Conservation (phyloP, 805 yeast genomes). For the Myxozyma geophila region DNA sequence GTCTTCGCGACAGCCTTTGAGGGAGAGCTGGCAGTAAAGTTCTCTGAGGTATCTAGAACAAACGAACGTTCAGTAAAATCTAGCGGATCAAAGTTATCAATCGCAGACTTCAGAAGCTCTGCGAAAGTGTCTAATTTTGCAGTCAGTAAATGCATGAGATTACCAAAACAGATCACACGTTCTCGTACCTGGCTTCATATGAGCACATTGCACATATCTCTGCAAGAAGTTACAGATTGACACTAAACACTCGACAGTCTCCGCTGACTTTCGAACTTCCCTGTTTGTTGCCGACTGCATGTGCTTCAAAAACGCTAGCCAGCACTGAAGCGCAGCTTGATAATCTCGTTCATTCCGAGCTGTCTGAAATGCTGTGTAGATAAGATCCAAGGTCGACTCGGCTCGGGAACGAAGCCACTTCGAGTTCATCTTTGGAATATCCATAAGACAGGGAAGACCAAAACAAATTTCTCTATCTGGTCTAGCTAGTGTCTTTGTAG, state of each 20-base stretch:
- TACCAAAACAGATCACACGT: background rate
- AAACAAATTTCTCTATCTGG: conserved; percentile 25
- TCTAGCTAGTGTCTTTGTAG: conserved; percentile 7
- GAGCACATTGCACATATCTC: background rate
- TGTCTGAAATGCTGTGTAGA: conserved; percentile 14
- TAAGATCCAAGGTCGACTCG: conserved; percentile 9
- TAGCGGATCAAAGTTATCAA: conserved; percentile 15
- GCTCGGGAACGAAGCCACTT: conserved; percentile 27
- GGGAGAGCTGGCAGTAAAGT: conserved; percentile 20
- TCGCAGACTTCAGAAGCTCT: conserved; percentile 6
- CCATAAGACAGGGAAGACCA: background rate
- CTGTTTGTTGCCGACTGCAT: conserved; percentile 18
- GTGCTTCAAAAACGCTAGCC: conserved; percentile 21
- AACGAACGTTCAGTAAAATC: conserved; percentile 17
- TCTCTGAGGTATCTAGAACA: conserved; percentile 9
- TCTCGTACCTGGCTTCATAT: conserved; percentile 7
- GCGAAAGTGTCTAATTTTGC: conserved; percentile 7
- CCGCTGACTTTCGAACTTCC: conserved; percentile 31
- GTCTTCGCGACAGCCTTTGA: conserved; percentile 5
- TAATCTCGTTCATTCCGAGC: conserved; percentile 5
- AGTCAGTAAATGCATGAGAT: background rate
- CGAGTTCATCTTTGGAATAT: conserved; percentile 25
- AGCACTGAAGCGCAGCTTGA: conserved; percentile 6
- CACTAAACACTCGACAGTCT: conserved; percentile 22
- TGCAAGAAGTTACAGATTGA: conserved; percentile 24